These are phyloP conservation scores for Dendrobium nobile DNA, from an alignment of 106 monocot genomes.

Conservation along the genomic window DNA sequence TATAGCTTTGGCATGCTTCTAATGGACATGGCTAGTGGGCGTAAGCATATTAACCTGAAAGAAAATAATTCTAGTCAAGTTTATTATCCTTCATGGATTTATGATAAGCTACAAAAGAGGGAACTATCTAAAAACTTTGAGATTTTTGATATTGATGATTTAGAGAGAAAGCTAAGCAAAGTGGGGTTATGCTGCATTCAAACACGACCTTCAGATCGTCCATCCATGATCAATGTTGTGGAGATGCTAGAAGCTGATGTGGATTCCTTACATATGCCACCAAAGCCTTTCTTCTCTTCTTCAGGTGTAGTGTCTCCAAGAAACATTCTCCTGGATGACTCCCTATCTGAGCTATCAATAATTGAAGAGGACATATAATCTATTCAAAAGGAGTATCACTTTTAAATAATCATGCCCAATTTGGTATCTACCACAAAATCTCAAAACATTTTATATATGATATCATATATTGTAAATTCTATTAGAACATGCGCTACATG, in stretches of 20 bases:
- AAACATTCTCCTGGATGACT: no score
- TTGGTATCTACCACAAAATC: no score
- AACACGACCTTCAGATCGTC: not conserved
- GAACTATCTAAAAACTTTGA: not conserved
- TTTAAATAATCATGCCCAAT: no score
- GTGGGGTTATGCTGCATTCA: constrained; percentile 8
- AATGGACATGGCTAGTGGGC: not conserved
- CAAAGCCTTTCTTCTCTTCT: no score
- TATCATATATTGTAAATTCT: no score
- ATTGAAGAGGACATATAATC: no score
- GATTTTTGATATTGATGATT: not conserved
- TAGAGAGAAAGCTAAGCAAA: not conserved
- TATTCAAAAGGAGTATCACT: no score
- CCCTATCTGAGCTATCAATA: no score
- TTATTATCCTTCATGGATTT: constrained; percentile 8
- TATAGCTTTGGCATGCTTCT: no score
- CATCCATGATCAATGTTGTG: constrained; percentile 1
- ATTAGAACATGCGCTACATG: no score
- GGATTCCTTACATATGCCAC: no score
- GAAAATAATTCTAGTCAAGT: not conserved
- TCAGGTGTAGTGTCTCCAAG: not conserved
- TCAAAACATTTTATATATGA: no score
- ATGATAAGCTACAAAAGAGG: not conserved
- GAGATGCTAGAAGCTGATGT: not conserved
- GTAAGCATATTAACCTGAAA: not conserved